Evolutionary conservation across 1,284 basidiomycete species (phyloP), one percentile per base, ranked within the genome.

Genomic region (Jaminaea rosea): DNA sequence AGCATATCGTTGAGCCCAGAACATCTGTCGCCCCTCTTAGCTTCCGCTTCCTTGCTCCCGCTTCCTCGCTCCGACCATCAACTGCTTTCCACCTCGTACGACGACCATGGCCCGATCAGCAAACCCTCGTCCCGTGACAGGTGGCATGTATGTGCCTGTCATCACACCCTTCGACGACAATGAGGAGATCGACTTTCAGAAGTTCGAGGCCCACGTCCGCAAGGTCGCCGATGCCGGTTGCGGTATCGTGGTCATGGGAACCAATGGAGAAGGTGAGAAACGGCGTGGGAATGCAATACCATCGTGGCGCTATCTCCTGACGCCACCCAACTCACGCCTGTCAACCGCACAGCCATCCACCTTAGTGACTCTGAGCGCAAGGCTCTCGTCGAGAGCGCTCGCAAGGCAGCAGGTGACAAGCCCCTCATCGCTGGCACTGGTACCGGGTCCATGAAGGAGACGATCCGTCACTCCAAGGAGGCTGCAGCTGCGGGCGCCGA

Each of bases 391-490:
- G 79, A 79, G 57, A 78, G 82, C 1, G 83, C 84, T n/a, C 81
- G 89, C 36, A 78, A 79, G 55, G 83, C 81, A 15, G 84, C 83
- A 1, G 76, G 86, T 28, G 58, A 62, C 7, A 69, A 80, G 37
- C 87, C 88, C 21, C 78, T 89, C 53, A 84, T 91, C 62, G 84
- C 83, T 52, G 89, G 89, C 29, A 87, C 87, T 2, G 88, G 89
- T 27, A 81, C 80, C 28, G 86, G 83, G 36, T 86, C 85, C 72
- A 88, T 87, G 15, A 81, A 86, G 49, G 87, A 87, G 24, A 63
- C 64, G 26, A 54, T 62, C 8, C 41, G 51, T 23, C 26, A 58
- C 28, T 44, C 64, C 7, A 45, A 24, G 15, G 55, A 59, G 13
- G 64, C 66, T 26, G 48, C 57, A 15, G 26, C 52, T 23, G 58